phyloP scores from a whole-genome alignment of 177 flowering plant genomes.

The Tripterygium wilfordii region DNA sequence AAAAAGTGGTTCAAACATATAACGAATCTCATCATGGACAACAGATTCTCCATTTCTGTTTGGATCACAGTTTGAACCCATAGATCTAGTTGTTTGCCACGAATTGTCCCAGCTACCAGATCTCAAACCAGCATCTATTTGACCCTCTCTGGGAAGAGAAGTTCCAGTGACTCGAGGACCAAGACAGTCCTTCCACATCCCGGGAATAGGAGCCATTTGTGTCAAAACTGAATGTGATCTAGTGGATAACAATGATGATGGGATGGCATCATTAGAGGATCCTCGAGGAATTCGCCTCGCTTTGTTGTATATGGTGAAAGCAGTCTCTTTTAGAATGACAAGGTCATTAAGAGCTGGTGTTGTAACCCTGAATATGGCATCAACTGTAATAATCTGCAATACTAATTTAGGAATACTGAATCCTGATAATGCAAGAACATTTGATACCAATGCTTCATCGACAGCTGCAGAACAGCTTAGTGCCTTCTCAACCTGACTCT shows the following conservation, averaged over 20 bases:
- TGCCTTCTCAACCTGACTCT: conserved; percentile 75
- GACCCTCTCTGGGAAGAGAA: conserved; percentile 71
- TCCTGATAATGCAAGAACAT: conserved; percentile 67
- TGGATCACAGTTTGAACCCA: conserved; percentile 57
- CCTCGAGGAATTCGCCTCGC: conserved; percentile 78
- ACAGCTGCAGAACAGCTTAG: conserved; percentile 60
- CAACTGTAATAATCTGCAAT: conserved; percentile 85
- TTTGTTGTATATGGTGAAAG: conserved; percentile 95
- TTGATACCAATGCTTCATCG: conserved; percentile 79
- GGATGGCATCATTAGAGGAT: conserved; percentile 40
- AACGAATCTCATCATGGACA: conserved; percentile 57
- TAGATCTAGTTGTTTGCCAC: conserved; percentile 72
- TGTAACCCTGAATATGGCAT: conserved; percentile 76
- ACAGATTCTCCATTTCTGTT: conserved; percentile 46
- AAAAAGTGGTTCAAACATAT: conserved; percentile 93
- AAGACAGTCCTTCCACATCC: conserved; percentile 87
- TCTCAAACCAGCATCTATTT: conserved; percentile 66
- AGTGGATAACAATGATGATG: conserved; percentile 45
- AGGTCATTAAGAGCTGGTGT: conserved; percentile 73
- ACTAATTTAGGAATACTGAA: conserved; percentile 81
- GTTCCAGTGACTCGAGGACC: conserved; percentile 61
- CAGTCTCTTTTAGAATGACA: conserved; percentile 79
- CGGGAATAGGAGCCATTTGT: conserved; percentile 62
- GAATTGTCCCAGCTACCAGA: conserved; percentile 74
- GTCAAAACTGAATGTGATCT: conserved; percentile 59